These are phyloP conservation scores for Ogataea nitratoaversa DNA, from an alignment of 805 yeast genomes.

Conservation along the genomic window DNA sequence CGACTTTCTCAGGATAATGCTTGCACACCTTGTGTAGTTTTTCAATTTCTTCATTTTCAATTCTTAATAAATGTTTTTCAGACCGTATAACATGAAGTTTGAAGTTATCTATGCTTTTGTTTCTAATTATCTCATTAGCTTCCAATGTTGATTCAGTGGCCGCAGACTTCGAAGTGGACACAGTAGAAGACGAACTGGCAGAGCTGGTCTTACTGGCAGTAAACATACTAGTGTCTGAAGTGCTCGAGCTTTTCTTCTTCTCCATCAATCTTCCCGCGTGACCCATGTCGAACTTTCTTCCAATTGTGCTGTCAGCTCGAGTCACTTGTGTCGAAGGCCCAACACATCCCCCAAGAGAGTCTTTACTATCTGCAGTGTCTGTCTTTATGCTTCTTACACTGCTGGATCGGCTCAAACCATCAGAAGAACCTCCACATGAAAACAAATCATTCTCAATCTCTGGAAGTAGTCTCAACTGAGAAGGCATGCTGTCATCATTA, in stretches of 20 bases:
- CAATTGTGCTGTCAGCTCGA: background rate
- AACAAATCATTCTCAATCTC: constrained; percentile 33
- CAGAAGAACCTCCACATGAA: constrained; percentile 25
- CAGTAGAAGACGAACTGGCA: constrained; percentile 9
- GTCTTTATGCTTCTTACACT: constrained; percentile 7
- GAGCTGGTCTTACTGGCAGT: constrained; percentile 10
- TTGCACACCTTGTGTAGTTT: constrained; percentile 34
- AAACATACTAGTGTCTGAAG: constrained; percentile 14
- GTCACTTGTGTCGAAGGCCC: background rate
- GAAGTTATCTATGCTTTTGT: constrained; percentile 11
- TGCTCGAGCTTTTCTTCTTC: constrained; percentile 9
- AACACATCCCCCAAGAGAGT: background rate
- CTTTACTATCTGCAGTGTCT: background rate
- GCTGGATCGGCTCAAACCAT: constrained; percentile 24
- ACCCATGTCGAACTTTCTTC: background rate
- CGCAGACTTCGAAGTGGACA: constrained; percentile 2
- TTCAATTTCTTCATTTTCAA: constrained; percentile 43
- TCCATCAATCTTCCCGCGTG: background rate
- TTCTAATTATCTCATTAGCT: constrained; percentile 4
- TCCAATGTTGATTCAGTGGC: constrained; percentile 6
- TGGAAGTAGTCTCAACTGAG: constrained; percentile 49
- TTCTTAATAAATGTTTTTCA: constrained; percentile 39
- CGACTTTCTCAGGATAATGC: constrained; percentile 55
- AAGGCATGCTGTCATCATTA: constrained; percentile 34
- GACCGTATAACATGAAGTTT: constrained; percentile 24